Base-by-base conservation (phyloP, 345 rosid species). In the Erodium maritimum region DNA sequence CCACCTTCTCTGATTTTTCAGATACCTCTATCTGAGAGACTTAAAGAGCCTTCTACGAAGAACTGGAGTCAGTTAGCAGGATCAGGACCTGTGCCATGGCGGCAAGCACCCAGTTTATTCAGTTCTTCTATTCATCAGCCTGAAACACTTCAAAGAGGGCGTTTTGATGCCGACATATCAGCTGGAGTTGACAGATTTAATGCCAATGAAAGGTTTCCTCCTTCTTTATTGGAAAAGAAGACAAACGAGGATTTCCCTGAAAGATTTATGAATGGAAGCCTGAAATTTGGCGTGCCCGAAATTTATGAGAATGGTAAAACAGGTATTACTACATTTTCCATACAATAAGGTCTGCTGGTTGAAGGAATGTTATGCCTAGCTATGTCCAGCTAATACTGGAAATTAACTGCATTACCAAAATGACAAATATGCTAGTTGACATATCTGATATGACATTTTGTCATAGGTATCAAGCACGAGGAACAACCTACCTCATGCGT, bases 11-110 rank as follows among this genome's bases (percentile, higher is more conserved):
- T 72, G 48, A 67, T 67, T 69, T 73, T 62, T 57, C 76, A 77
- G 2, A 13, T 75, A 33, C 70, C 84, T 53, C 61, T 76, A n/a
- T 46, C 89, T 20, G 91, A 85, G 61, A 80, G 81, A 69, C 62
- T 67, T 51, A 79, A 75, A 56, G 90, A 81, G 67, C 46, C 67
- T 62, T 62, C 90, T 61, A 68, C 65, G 48, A 83, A 82, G 67
- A 74, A 63, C 63, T 83, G 87, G 96, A 73, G 67, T 73, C 86
- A 80, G 45, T 76, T 88, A 63, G 77, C 82, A 57, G 82, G 85
- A 67, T 78, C 88, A 48, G 87, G 93, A 65, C 91, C 88, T 52
- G 82, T 79, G 19, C 88, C 85, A 57, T 80, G 80, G 90, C 77
- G 80, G 58, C 94, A 76, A 77, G 91, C 95, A 18, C 84, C 91